Percentiles rank a stretch among this genome's conserved stretches.
Evolutionary conservation across 2,329 filamentous ascomycete species (phyloP).

Genomic region (Claviceps paspali): DNA sequence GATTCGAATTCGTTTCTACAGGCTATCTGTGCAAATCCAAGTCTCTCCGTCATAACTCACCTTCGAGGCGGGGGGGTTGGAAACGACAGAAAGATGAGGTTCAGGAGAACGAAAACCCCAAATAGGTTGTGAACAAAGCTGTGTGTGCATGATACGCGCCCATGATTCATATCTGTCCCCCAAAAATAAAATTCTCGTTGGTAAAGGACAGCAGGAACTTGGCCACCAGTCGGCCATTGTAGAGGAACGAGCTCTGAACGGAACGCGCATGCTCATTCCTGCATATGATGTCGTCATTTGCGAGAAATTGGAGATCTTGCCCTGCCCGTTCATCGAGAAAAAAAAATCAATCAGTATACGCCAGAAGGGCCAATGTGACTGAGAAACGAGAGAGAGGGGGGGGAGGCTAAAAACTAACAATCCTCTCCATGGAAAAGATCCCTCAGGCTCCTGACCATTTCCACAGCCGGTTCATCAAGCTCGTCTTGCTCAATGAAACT

Average conservation of each 20-base stretch:
- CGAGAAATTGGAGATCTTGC: slow-evolving; percentile 26
- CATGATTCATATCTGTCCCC: slow-evolving; percentile 10
- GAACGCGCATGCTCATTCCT: slow-evolving; percentile 30
- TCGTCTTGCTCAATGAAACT: slow-evolving; percentile 26
- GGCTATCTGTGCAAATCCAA: too few species aligned
- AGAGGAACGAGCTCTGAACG: slow-evolving; percentile 32
- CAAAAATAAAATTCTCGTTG: slow-evolving; percentile 33
- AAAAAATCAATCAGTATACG: too few species aligned
- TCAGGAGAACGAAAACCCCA: too few species aligned
- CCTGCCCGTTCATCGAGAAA: too few species aligned
- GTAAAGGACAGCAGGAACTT: slow-evolving; percentile 41
- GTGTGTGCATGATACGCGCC: too few species aligned
- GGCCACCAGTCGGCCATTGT: slow-evolving; percentile 36
- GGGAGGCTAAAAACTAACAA: slow-evolving; percentile 33
- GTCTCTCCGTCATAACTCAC: too few species aligned
- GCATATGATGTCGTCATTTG: slow-evolving; percentile 29
- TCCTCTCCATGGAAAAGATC: slow-evolving; percentile 27
- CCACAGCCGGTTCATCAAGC: slow-evolving; percentile 28
- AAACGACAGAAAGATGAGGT: too few species aligned
- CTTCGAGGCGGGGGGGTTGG: too few species aligned
- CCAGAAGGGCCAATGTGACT: too few species aligned
- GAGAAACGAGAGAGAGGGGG: too few species aligned
- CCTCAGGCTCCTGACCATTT: slow-evolving; percentile 30
- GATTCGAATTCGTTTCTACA: background rate
- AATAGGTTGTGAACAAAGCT: too few species aligned